Evolutionary conservation across 805 yeast genomes (phyloP).

Genomic region (Pichia nanzhaoensis): DNA sequence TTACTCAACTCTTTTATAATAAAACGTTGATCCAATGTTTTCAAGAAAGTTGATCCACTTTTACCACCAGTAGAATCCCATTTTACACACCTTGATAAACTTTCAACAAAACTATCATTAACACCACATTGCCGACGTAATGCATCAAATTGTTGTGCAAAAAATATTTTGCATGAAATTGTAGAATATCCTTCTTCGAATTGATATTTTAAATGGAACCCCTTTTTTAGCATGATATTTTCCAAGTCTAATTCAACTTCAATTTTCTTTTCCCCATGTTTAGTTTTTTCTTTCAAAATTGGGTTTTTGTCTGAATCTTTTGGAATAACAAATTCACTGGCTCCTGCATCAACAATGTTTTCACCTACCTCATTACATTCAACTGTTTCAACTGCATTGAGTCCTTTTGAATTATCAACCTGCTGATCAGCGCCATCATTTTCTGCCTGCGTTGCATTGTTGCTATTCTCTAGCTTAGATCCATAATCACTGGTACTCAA

Average conservation of each 20-base stretch:
- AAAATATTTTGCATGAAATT: slow-evolving; percentile 88
- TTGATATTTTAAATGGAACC: slow-evolving; percentile 88
- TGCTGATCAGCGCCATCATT: not conserved
- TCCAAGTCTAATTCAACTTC: slow-evolving; percentile 37
- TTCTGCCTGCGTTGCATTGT: not conserved
- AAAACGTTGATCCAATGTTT: slow-evolving; percentile 84
- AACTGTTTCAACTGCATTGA: too few relatives aligned
- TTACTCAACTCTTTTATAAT: slow-evolving; percentile 85
- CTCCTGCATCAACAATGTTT: not conserved
- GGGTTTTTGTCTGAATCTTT: not conserved
- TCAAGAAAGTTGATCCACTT: slow-evolving; percentile 89
- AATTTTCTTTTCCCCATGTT: not conserved
- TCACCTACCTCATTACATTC: too few relatives aligned
- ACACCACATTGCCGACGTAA: slow-evolving; percentile 79
- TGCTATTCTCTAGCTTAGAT: slow-evolving; percentile 25
- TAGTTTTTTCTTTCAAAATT: not conserved
- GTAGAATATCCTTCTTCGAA: slow-evolving; percentile 79
- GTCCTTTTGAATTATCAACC: not conserved
- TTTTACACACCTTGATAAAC: slow-evolving; percentile 85
- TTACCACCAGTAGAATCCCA: slow-evolving; percentile 98
- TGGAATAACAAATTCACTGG: not conserved
- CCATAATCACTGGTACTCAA: slow-evolving; percentile 77
- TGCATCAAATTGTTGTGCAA: slow-evolving; percentile 95
- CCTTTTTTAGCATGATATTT: slow-evolving; percentile 66
- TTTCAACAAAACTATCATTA: slow-evolving; percentile 70